Percentiles rank a stretch among this genome's conserved stretches.
phyloP scores from a whole-genome alignment of 2,329 filamentous ascomycete genomes.

The Lecanicillium sp. region DNA sequence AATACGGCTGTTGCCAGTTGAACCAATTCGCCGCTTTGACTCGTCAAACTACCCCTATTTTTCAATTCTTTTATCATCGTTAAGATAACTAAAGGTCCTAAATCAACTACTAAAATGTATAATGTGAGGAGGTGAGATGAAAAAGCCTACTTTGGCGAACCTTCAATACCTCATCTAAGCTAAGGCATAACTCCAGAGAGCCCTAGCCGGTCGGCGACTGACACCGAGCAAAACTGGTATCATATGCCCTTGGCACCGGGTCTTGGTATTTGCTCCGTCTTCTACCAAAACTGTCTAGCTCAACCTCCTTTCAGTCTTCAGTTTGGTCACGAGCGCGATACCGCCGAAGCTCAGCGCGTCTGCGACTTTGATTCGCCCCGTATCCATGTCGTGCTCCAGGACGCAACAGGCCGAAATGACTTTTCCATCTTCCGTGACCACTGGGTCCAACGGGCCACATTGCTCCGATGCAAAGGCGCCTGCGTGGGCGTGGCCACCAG shows the following conservation, averaged over 20 bases:
- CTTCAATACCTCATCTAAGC: too few species aligned
- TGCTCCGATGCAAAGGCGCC: neutral
- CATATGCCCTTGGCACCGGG: neutral
- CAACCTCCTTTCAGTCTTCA: neutral
- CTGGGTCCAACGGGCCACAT: neutral
- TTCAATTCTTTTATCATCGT: too few species aligned
- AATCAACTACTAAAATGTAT: too few species aligned
- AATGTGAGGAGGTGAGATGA: too few species aligned
- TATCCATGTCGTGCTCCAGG: neutral
- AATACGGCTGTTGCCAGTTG: too few species aligned
- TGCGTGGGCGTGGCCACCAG: neutral
- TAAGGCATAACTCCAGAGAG: too few species aligned
- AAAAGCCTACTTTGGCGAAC: too few species aligned
- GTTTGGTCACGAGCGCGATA: constrained; percentile 1
- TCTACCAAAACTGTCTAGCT: neutral
- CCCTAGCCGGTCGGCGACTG: constrained; percentile 1
- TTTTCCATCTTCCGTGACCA: neutral
- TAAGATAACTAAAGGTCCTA: too few species aligned
- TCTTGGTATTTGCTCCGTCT: constrained; percentile 7
- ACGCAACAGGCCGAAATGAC: neutral
- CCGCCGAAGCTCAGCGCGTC: neutral
- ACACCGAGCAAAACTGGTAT: constrained; percentile 11
- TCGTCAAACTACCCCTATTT: too few species aligned
- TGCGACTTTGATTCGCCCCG: constrained; percentile 8
- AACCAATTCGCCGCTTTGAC: too few species aligned